Conservation (phyloP, 1,139 yeast genomes). For the Saccharomycopsis crataegensis region DNA sequence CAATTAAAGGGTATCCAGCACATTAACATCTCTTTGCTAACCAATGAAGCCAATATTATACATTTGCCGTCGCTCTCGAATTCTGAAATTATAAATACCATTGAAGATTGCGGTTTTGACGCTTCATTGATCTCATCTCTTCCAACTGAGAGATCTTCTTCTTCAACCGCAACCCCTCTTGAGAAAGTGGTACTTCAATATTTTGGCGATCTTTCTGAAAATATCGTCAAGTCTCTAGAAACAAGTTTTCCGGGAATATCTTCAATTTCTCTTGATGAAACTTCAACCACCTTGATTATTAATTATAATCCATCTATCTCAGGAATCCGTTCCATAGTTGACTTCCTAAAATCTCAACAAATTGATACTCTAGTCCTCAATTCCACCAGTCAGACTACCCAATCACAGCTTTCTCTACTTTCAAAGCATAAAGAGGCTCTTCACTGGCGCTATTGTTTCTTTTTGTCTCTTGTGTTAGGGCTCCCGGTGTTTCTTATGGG, state of each 20-base stretch:
- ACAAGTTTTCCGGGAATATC: too few relatives aligned
- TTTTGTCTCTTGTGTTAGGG: slow-evolving; percentile 47
- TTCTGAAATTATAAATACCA: slow-evolving; percentile 35
- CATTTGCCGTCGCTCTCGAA: slow-evolving; percentile 35
- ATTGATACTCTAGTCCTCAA: slow-evolving; percentile 18
- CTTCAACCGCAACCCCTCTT: not conserved
- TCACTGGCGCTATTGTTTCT: slow-evolving; percentile 56
- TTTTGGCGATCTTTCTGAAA: slow-evolving; percentile 7
- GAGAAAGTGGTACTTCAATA: slow-evolving; percentile 7
- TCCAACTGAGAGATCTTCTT: slow-evolving; percentile 19
- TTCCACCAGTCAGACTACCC: slow-evolving; percentile 35
- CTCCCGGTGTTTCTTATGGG: slow-evolving; percentile 55
- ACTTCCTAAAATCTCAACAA: too few relatives aligned
- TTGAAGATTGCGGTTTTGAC: slow-evolving; percentile 77
- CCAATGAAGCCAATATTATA: slow-evolving; percentile 59
- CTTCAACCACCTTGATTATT: slow-evolving; percentile 21
- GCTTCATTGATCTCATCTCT: slow-evolving; percentile 29
- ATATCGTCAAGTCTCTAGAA: too few relatives aligned
- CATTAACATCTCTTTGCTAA: slow-evolving; percentile 61
- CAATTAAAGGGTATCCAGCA: slow-evolving; percentile 32
- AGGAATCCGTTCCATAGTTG: slow-evolving; percentile 32
- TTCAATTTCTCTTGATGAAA: too few relatives aligned
- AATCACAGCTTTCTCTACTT: slow-evolving; percentile 62
- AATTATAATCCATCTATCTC: slow-evolving; percentile 30
- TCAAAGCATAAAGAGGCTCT: slow-evolving; percentile 64